Percentiles rank a stretch among this genome's conserved stretches.
Evolutionary conservation across 768 basidiomycete genomes (phyloP).

Genomic region (Kwoniella bestiolae): DNA sequence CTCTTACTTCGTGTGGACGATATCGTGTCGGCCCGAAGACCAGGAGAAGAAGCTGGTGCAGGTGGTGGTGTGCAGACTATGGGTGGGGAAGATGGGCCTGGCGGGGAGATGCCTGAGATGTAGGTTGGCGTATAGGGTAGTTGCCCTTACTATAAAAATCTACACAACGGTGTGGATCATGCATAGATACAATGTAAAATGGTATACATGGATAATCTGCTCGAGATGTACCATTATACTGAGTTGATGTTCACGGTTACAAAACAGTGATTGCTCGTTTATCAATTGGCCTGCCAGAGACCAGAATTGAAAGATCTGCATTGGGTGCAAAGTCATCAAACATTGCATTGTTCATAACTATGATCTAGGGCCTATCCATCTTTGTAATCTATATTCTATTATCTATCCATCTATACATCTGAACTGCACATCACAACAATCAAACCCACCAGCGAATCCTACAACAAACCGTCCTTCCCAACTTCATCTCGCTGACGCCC

Average conservation of each 20-base stretch:
- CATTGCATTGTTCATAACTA: too few species aligned
- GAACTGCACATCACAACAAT: too few species aligned
- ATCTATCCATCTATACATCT: not conserved
- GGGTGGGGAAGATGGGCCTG: slow-evolving; percentile 49
- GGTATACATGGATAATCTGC: not conserved
- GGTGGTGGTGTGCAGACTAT: slow-evolving; percentile 56
- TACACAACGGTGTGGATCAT: slow-evolving; percentile 2
- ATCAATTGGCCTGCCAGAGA: too few species aligned
- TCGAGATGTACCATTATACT: too few species aligned
- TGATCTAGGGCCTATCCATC: too few species aligned
- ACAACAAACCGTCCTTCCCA: too few species aligned
- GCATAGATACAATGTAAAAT: slow-evolving; percentile 9
- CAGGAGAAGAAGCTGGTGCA: slow-evolving; percentile 48
- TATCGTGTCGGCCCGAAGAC: slow-evolving; percentile 65
- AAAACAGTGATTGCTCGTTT: not conserved
- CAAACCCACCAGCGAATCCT: too few species aligned
- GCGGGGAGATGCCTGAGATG: slow-evolving; percentile 41
- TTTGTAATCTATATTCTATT: not conserved
- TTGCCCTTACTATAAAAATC: not conserved
- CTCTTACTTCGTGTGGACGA: slow-evolving; percentile 92
- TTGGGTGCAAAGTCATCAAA: too few species aligned
- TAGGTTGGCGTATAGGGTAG: slow-evolving; percentile 19
- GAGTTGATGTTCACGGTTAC: too few species aligned
- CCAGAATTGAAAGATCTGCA: too few species aligned
- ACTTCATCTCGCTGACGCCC: too few species aligned